These are phyloP conservation scores for Metschnikowia lunata DNA, from an alignment of 805 yeast species.

Conservation along the genomic window DNA sequence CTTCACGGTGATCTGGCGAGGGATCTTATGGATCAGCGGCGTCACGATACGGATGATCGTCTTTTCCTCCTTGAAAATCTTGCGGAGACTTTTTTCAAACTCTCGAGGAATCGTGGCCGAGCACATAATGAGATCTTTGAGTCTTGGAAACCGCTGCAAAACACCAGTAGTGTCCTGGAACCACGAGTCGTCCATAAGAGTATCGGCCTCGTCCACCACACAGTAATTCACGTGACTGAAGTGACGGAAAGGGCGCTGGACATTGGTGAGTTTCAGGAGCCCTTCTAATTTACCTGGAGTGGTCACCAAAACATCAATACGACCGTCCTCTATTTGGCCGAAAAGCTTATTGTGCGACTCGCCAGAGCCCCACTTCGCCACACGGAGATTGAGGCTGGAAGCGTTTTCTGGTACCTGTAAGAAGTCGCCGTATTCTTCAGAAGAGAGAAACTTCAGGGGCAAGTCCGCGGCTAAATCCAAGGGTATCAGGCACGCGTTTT, in stretches of 20 bases:
- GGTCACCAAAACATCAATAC: conserved; percentile 77
- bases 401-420: conserved; percentile 21
- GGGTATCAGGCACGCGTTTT: conserved; percentile 23
- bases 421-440: conserved; percentile 20
- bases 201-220: conserved; percentile 92
- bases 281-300: conserved; percentile 75
- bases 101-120: conserved; percentile 87
- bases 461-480: conserved; percentile 20
- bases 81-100: conserved; percentile 58
- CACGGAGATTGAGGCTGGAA: conserved; percentile 37
- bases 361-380: conserved; percentile 60
- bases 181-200: conserved; percentile 80
- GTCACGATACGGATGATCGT: conserved; percentile 57
- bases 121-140: conserved; percentile 67
- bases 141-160: conserved; percentile 46
- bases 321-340: conserved; percentile 33
- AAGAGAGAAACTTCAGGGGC: conserved; percentile 16
- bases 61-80: conserved; percentile 58
- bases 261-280: conserved; percentile 28
- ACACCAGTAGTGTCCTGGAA: conserved; percentile 57
- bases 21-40: conserved; percentile 81
- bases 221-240: conserved; percentile 50
- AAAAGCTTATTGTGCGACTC: conserved; percentile 52
- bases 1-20: conserved; percentile 65
- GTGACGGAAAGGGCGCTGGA: conserved; percentile 31